Evolutionary conservation across 192 early-diverging fungal genomes (phyloP), one percentile per base, ranked within the genome.

Genomic region (Coemansia aciculifera): DNA sequence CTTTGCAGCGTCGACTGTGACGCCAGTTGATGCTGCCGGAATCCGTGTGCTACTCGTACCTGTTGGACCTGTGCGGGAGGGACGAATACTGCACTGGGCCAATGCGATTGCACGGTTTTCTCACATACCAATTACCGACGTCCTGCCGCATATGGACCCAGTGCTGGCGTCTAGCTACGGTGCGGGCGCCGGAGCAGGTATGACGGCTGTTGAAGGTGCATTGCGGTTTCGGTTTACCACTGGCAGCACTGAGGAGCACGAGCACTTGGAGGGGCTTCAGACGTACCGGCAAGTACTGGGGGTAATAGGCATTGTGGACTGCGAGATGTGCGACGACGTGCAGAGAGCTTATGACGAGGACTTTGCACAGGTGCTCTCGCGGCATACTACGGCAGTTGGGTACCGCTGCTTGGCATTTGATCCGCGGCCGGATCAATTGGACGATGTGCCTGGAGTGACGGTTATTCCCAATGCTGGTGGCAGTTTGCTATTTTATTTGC

Each of bases 11-110:
- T 77, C 64, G 1, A 69, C 75, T 2, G 72, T 72, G 51, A 74
- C 80, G 32, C 61, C 80, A 12, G 80, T 79, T 9, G 83, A 84
- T 24, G 78, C 78, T 3, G 75, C 83, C 0, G 72, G 74, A 23
- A 78, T 84, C 49, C 78, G 78, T 13, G 78, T 84, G 27, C 72
- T 80, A 11, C 63, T 84, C 2, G 77, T 84, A 29, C 75, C 83
- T 0, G 54, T 84, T 8, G 83, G 83, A 1, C 68, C 51, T n/a
- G 75, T 79, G 19, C 65, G 78, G 7, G 63, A 73, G 48, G 57
- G 54, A 23, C 62, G 48, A 40, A 52, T 78, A 39, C 49, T 39
- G 15, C 48, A 72, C 29, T 76, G 69, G 66, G 31, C 60, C n/a
- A 54, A 75, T 49, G 68, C 74, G 44, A 65, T 74, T 34, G 63